phyloP scores from a whole-genome alignment of 495 filamentous ascomycete genomes.

The Trichoderma reesei region DNA sequence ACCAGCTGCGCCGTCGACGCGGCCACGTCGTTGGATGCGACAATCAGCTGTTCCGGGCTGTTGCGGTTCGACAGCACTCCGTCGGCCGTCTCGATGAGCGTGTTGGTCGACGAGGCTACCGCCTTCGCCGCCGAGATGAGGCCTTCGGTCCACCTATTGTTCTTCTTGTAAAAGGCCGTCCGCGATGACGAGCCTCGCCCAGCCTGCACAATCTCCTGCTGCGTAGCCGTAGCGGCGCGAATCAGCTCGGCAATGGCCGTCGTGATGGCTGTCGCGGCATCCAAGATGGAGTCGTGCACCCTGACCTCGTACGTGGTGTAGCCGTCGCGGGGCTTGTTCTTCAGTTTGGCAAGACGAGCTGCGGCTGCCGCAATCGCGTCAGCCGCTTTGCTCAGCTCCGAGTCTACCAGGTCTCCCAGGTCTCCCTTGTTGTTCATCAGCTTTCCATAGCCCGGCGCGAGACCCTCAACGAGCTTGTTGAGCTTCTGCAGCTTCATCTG shows the following conservation, averaged over 20 bases:
- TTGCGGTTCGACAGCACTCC: slow-evolving; percentile 87
- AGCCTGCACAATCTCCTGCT: slow-evolving; percentile 96
- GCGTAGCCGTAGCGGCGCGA: slow-evolving; percentile 87
- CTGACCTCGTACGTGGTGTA: slow-evolving; percentile 95
- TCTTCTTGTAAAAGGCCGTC: slow-evolving; percentile 99
- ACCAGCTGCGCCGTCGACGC: slow-evolving; percentile 94
- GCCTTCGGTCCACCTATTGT: slow-evolving; percentile 93
- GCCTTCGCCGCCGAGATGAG: slow-evolving; percentile 95
- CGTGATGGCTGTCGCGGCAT: slow-evolving; percentile 92
- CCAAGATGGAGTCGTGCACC: slow-evolving; percentile 89
- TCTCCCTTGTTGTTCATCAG: slow-evolving; percentile 73
- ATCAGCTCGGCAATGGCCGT: slow-evolving; percentile 92
- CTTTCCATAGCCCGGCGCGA: slow-evolving; percentile 75
- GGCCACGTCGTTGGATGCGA: slow-evolving; percentile 93
- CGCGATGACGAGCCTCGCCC: slow-evolving; percentile 78
- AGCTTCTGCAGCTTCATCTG: slow-evolving; percentile 83
- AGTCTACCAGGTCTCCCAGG: slow-evolving; percentile 85
- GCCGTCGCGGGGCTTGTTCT: slow-evolving; percentile 84
- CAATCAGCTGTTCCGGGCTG: slow-evolving; percentile 92
- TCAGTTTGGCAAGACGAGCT: slow-evolving; percentile 76
- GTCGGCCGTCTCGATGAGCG: slow-evolving; percentile 92
- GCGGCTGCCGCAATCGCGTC: slow-evolving; percentile 90
- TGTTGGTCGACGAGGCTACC: slow-evolving; percentile 85
- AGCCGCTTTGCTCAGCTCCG: slow-evolving; percentile 85
- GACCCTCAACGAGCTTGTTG: slow-evolving; percentile 83